These are phyloP conservation scores for Malassezia yamatoensis DNA, from an alignment of 1,284 basidiomycete genomes.

Conservation along the genomic window DNA sequence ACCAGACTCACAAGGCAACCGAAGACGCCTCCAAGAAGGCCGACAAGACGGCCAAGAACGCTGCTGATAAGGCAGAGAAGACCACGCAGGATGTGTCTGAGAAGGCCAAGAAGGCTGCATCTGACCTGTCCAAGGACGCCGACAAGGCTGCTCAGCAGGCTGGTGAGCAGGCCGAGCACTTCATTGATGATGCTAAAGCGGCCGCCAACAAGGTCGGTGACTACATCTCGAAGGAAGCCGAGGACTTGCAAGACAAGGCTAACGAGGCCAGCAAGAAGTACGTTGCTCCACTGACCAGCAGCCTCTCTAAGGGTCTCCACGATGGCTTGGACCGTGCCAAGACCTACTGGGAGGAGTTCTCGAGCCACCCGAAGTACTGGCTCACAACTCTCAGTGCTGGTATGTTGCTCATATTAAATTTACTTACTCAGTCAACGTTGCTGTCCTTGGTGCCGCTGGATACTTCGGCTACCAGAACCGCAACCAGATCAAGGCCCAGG, in stretches of 20 bases:
- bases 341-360: slow-evolving; percentile 33
- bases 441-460: slow-evolving; percentile 38
- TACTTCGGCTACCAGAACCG: slow-evolving; percentile 41
- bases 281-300: slow-evolving; percentile 4
- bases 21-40: slow-evolving; percentile 17
- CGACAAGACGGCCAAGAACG: slow-evolving; percentile 17
- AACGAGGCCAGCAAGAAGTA: slow-evolving; percentile 36
- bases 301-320: slow-evolving; percentile 17
- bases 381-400: slow-evolving; percentile 33
- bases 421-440: slow-evolving; percentile 27
- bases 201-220: slow-evolving; percentile 15
- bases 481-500: slow-evolving; percentile 31
- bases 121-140: neutral
- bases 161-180: slow-evolving; percentile 14
- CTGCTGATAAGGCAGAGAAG: slow-evolving; percentile 25
- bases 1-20: slow-evolving; percentile 20
- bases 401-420: neutral
- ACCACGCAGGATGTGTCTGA: slow-evolving; percentile 22
- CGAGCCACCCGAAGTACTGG: slow-evolving; percentile 41
- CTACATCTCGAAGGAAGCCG: slow-evolving; percentile 22
- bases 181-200: slow-evolving; percentile 17
- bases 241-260: slow-evolving; percentile 24
- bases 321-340: slow-evolving; percentile 20
- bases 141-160: slow-evolving; percentile 1
- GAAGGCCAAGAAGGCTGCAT: slow-evolving; percentile 19